These are phyloP conservation scores for Gossypium rotundifolium DNA, from an alignment of 345 rosid species.

Conservation along the genomic window DNA sequence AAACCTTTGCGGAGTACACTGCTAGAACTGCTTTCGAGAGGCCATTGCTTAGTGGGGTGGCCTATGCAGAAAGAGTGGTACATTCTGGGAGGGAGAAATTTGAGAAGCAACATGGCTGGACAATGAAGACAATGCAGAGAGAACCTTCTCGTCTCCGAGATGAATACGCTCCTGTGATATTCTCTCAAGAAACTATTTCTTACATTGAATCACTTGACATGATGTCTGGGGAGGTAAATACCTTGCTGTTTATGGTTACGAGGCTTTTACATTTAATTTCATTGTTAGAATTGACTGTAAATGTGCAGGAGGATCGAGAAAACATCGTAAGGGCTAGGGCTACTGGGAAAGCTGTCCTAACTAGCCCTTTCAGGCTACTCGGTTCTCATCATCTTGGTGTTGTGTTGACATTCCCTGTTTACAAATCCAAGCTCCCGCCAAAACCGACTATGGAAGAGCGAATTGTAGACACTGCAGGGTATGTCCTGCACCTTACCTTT, in stretches of 20 bases:
- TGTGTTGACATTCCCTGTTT: constrained; percentile 92
- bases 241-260: constrained; percentile 1
- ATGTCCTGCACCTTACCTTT: constrained; percentile 16
- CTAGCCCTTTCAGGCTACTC: constrained; percentile 81
- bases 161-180: constrained; percentile 91
- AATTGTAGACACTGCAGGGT: constrained; percentile 88
- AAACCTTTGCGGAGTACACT: constrained; percentile 90
- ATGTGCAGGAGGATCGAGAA: constrained; percentile 79
- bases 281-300: constrained; percentile 6
- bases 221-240: constrained; percentile 95
- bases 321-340: constrained; percentile 84
- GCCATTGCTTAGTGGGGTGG: constrained; percentile 89
- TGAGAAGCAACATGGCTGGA: constrained; percentile 80
- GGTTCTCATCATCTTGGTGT: constrained; percentile 96
- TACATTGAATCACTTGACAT: constrained; percentile 87
- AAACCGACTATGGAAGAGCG: constrained; percentile 61
- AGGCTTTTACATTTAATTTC: background rate
- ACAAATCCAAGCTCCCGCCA: constrained; percentile 71
- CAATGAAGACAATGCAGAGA: constrained; percentile 77
- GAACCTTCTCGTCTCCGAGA: constrained; percentile 86
- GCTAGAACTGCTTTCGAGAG: constrained; percentile 92
- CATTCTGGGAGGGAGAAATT: constrained; percentile 63
- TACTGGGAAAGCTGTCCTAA: constrained; percentile 91
- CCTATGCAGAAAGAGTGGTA: constrained; percentile 73
- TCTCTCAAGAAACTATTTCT: constrained; percentile 86